These are phyloP conservation scores for Amylostereum areolatum DNA, from an alignment of 1,284 basidiomycete genomes.

Conservation along the genomic window DNA sequence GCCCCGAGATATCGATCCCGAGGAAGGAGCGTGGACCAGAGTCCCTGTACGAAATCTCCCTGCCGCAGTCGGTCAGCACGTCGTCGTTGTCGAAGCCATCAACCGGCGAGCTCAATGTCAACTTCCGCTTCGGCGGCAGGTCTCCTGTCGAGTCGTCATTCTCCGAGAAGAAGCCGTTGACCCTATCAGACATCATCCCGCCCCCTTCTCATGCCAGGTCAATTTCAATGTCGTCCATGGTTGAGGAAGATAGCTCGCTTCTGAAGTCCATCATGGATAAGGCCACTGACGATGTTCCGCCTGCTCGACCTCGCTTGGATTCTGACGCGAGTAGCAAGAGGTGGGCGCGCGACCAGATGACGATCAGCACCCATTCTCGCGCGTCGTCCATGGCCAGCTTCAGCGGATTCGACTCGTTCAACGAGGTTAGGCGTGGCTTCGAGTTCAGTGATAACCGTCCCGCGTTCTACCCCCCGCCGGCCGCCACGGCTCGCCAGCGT, in stretches of 20 bases:
- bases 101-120: conserved; percentile 56
- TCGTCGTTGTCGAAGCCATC: conserved; percentile 36
- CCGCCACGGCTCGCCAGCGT: conserved; percentile 23
- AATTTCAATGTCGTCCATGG: conserved; percentile 38
- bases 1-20: conserved; percentile 10
- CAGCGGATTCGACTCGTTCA: conserved; percentile 64
- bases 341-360: too few relatives aligned
- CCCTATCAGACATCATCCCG: conserved; percentile 70
- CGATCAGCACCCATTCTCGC: conserved; percentile 34
- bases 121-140: conserved; percentile 69
- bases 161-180: conserved; percentile 33
- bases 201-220: conserved; percentile 45
- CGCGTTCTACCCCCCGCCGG: conserved; percentile 56
- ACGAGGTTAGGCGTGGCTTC: conserved; percentile 67
- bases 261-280: conserved; percentile 56
- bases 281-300: conserved; percentile 20
- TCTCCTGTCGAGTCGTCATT: conserved; percentile 20
- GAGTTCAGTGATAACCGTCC: conserved; percentile 60
- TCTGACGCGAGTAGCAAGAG: too few relatives aligned
- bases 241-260: conserved; percentile 48
- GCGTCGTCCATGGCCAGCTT: conserved; percentile 58
- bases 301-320: conserved; percentile 11
- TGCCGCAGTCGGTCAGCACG: conserved; percentile 21
- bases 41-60: conserved; percentile 3
- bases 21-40: not conserved